Base-by-base conservation (phyloP, 1,284 basidiomycete genomes). In the Butyriboletus appendiculatus region DNA sequence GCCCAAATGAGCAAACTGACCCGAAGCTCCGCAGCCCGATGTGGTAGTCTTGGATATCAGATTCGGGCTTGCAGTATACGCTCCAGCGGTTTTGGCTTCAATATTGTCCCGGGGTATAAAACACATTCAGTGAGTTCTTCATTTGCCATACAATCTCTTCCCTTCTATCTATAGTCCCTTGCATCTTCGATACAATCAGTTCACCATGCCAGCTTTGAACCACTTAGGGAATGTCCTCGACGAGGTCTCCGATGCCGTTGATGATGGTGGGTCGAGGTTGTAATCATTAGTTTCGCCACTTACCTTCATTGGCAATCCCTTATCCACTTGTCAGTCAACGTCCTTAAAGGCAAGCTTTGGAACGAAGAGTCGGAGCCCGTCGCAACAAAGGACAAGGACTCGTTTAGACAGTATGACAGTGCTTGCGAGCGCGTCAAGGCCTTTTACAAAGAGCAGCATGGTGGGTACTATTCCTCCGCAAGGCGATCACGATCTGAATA, bases 361-460 rank as follows among this genome's bases (percentile, higher is more conserved):
- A 79, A 87, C 58, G 81, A 80, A 2, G 69, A 76, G 49, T 82
- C 88, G 24, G 71, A 81, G 59, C 90, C 94, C 64, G 90, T 91
- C 68, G 71, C 78, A 15, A 73, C 77, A n/a, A 92, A 92, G 71
- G 89, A 95, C 77, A 94, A 94, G 75, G 62, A 77, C 5, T 63
- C 78, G 57, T 94, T 92, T 71, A 80, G 85, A 37, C 79, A 90
- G 65, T 89, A 89, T 63, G 84, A 88, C 37, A 76, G 75, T n/a
- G 92, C 93, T 7, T 92, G 91, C 65, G 90, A 94, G 61, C 84
- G 90, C 48, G 92, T 95, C 72, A 94, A 92, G 75, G 77, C 78
- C 32, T 94, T 95, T 66, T 95, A 95, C 73, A 84, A 83, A 64
- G 92, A 94, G 68, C 93, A 96, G 69, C 93, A 96, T 66, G 83